Evolutionary conservation across 345 rosid species (phyloP).

Genomic region (Turritis glabra): DNA sequence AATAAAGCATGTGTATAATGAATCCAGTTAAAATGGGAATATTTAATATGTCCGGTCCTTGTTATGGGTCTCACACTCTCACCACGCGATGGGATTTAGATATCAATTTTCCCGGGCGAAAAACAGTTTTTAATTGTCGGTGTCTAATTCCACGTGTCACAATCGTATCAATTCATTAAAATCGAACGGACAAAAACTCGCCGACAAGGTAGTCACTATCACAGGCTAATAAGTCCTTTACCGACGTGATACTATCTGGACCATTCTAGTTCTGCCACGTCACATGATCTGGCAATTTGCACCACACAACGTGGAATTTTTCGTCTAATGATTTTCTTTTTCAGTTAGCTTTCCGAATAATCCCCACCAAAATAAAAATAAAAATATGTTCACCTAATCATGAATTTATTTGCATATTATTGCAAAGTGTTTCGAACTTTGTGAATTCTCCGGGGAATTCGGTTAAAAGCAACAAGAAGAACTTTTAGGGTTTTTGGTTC

Average conservation of each 20-base stretch:
- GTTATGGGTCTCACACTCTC: conserved; percentile 5
- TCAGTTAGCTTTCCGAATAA: no score
- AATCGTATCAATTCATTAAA: background rate
- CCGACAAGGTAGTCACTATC: conserved; percentile 28
- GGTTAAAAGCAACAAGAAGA: background rate
- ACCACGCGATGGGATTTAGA: background rate
- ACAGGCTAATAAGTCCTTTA: conserved; percentile 5
- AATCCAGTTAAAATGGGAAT: background rate
- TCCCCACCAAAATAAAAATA: no score
- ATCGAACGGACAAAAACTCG: background rate
- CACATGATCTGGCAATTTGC: background rate
- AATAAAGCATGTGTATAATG: background rate
- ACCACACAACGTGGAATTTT: conserved; percentile 18
- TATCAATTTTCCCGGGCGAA: conserved; percentile 8
- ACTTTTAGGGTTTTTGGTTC: no score
- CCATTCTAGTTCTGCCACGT: conserved; percentile 26
- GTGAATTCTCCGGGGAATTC: conserved; percentile 14
- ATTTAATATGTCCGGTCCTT: background rate
- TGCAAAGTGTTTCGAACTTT: no score
- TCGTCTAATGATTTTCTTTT: no score
- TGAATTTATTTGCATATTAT: no score
- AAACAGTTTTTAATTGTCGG: conserved; percentile 2
- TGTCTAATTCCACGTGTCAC: background rate
- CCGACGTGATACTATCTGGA: conserved; percentile 8
- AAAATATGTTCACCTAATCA: no score